Evolutionary conservation across 176 grass and related monocot species (phyloP), one percentile per base, ranked within the genome.

Genomic region (Oryza meridionalis): DNA sequence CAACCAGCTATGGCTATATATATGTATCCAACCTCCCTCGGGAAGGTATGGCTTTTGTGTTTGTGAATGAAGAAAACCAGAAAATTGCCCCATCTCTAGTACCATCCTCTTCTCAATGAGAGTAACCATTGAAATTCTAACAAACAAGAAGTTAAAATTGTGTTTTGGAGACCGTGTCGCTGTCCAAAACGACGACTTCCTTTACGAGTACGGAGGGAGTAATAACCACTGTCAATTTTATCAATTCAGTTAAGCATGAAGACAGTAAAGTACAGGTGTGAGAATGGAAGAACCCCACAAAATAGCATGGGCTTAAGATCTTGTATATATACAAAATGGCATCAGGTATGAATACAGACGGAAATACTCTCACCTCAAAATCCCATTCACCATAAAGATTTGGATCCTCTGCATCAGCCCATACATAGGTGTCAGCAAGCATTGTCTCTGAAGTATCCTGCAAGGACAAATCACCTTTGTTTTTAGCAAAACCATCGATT

Each of bases 371-470:
- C 49, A 99, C 96, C 96, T 99, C 96, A 43, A 99, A 99, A 84
- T 96, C 86, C 96, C 96, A 99, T 47, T 96, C 85, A n/a, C 88
- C 93, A 65, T 92, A 92, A 46, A 96, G 90, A 81, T 99, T 73
- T 21, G 93, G 86, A 64, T 96, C 96, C 33, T 94, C 64, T 78
- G 89, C 63, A 84, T 92, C 80, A 77, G 29, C 75, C 96, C 96
- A 99, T 40, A 99, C 72, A 70, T 98, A 99, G 64, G 93, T 61
- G 55, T 96, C 86, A 76, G 86, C 96, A 67, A 92, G 12, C 76
- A 96, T 86, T 72, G 76, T 94, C 77, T 92, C 83, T 2, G 89
- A 75, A 16, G 88, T 87, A 75, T 92, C 89, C 93, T 99, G 75
- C 38, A 83, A 44, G 11, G 46, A 8, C 73, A 40, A 70, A 75